A percentile compares a stretch with the other conserved stretches of the same genome.
phyloP scores from a whole-genome alignment of 139 green algal species.

The Nannochloris sp. region DNA sequence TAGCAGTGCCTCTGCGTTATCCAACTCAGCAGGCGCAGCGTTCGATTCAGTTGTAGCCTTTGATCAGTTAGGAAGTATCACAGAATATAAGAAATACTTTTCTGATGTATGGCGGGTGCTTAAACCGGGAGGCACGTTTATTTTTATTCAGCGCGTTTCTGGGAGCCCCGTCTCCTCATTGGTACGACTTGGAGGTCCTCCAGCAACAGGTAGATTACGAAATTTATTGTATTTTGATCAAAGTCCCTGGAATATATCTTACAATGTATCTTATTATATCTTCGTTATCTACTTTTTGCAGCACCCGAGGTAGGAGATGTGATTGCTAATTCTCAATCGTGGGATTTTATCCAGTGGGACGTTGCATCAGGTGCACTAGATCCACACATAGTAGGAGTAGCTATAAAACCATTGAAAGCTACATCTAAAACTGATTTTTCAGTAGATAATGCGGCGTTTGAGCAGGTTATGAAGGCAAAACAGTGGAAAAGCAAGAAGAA shows the following conservation, averaged over 20 bases:
- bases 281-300: neutral
- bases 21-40: neutral
- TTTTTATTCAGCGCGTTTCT: constrained; percentile 43
- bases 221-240: neutral
- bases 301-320: constrained; percentile 9
- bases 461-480: constrained; percentile 16
- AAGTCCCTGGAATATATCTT: too few relatives aligned
- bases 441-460: constrained; percentile 22
- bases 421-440: neutral
- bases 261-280: neutral
- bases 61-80: neutral
- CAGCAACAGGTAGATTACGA: constrained; percentile 4
- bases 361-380: constrained; percentile 32
- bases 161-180: constrained; percentile 18
- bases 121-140: constrained; percentile 42
- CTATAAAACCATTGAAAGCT: constrained; percentile 29
- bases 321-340: constrained; percentile 8
- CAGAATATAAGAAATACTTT: constrained; percentile 17
- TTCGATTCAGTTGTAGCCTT: constrained; percentile 38
- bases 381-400: constrained; percentile 48
- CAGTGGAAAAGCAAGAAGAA: neutral
- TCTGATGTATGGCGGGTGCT: constrained; percentile 33
- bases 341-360: constrained; percentile 43
- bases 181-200: neutral
- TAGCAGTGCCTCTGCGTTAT: neutral